Conservation (phyloP, 2,329 filamentous ascomycete species). For the Penicillium olsonii region DNA sequence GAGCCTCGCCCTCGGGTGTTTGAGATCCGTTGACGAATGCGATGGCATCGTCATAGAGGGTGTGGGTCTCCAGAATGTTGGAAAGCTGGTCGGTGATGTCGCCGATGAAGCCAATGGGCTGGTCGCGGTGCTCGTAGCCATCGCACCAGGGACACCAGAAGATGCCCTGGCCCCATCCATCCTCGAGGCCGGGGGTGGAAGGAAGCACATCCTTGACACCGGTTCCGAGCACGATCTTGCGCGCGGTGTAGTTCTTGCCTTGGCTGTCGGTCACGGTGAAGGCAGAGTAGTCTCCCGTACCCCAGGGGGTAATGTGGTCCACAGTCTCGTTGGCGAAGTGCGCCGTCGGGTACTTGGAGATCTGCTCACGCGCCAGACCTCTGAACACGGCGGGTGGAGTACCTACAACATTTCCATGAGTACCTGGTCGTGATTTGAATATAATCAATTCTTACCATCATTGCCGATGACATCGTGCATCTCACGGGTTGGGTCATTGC, state of each 20-base stretch:
- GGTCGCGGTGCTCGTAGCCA: slow-evolving; percentile 62
- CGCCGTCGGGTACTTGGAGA: slow-evolving; percentile 54
- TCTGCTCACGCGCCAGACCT: slow-evolving; percentile 54
- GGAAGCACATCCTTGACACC: slow-evolving; percentile 60
- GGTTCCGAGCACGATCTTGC: slow-evolving; percentile 60
- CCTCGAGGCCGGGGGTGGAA: slow-evolving; percentile 54
- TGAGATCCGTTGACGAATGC: slow-evolving; percentile 63
- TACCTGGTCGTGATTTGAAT: too few relatives aligned
- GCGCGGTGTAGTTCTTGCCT: slow-evolving; percentile 46
- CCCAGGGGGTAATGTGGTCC: slow-evolving; percentile 17
- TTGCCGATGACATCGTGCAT: slow-evolving; percentile 64
- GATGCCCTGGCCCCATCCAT: slow-evolving; percentile 61
- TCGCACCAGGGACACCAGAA: slow-evolving; percentile 69
- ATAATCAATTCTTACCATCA: slow-evolving; percentile 51
- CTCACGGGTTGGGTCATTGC: slow-evolving; percentile 58
- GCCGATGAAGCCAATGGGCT: slow-evolving; percentile 57
- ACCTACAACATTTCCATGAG: neutral
- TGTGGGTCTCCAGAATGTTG: slow-evolving; percentile 55
- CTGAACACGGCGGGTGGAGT: slow-evolving; percentile 54
- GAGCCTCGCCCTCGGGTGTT: slow-evolving; percentile 45
- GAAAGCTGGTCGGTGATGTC: slow-evolving; percentile 47
- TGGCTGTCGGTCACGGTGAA: slow-evolving; percentile 49
- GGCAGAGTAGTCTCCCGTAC: slow-evolving; percentile 40
- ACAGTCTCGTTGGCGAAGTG: slow-evolving; percentile 54
- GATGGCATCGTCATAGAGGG: slow-evolving; percentile 57